Evolutionary conservation across 805 yeast genomes (phyloP).

Genomic region (Teunomyces lycoperdinae): DNA sequence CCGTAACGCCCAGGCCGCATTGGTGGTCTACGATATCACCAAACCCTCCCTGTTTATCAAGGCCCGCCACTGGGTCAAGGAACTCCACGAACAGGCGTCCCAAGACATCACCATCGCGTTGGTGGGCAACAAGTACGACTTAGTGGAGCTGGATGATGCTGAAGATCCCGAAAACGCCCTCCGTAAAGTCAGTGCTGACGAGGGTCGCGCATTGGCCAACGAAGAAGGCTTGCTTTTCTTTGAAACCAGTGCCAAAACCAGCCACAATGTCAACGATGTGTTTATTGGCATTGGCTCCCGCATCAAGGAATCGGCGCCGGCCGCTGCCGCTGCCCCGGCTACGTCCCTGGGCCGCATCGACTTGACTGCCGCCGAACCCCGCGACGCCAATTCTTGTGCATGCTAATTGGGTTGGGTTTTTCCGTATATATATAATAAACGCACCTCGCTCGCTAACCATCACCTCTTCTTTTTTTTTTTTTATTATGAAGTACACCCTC

Average conservation of each 20-base stretch:
- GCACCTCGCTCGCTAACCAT: too few relatives aligned
- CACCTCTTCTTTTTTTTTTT: too few relatives aligned
- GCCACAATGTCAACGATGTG: slow-evolving; percentile 85
- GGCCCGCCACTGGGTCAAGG: slow-evolving; percentile 98
- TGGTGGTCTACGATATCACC: slow-evolving; percentile 93
- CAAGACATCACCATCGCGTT: slow-evolving; percentile 88
- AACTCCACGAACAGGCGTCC: slow-evolving; percentile 92
- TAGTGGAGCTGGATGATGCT: slow-evolving; percentile 53
- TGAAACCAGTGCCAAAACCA: slow-evolving; percentile 93
- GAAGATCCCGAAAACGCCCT: slow-evolving; percentile 47
- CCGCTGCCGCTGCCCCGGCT: slow-evolving; percentile 1
- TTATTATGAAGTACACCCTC: too few relatives aligned
- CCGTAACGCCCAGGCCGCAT: slow-evolving; percentile 95
- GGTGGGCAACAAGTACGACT: slow-evolving; percentile 89
- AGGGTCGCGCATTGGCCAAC: slow-evolving; percentile 82
- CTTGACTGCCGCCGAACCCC: slow-evolving; percentile 18
- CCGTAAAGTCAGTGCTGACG: slow-evolving; percentile 80
- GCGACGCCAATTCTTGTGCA: slow-evolving; percentile 15
- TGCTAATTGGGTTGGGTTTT: neutral
- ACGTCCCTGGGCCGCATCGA: slow-evolving; percentile 31
- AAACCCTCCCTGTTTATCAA: slow-evolving; percentile 89
- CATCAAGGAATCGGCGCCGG: slow-evolving; percentile 52
- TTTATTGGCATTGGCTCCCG: slow-evolving; percentile 86
- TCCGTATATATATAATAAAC: too few relatives aligned
- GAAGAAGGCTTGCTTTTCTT: slow-evolving; percentile 89